A percentile compares a stretch with the other conserved stretches of the same genome.
These are phyloP conservation scores for Simplicillium aogashimaense DNA, from an alignment of 2,329 filamentous ascomycete species.

Conservation along the genomic window DNA sequence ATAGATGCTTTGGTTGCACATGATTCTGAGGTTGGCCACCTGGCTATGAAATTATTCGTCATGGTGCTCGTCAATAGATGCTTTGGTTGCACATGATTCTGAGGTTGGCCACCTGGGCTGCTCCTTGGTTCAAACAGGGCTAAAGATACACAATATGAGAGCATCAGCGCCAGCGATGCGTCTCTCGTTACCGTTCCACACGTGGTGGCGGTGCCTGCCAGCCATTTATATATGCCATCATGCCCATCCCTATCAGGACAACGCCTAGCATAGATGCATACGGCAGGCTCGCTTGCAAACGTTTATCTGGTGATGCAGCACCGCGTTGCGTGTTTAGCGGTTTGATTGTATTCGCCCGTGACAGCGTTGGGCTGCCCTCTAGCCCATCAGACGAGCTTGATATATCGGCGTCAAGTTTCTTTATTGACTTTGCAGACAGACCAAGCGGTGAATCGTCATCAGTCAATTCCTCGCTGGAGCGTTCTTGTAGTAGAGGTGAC, in stretches of 20 bases:
- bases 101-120: no score
- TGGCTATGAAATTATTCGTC: no score
- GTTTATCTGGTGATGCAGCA: constrained; percentile 30
- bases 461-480: background rate
- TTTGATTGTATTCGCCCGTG: constrained; percentile 39
- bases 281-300: constrained; percentile 47
- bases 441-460: constrained; percentile 8
- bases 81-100: no score
- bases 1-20: no score
- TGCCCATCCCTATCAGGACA: constrained; percentile 67
- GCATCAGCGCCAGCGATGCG: no score
- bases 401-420: background rate
- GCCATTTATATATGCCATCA: constrained; percentile 81
- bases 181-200: no score
- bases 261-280: constrained; percentile 78
- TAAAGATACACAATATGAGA: no score
- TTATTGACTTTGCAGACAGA: background rate
- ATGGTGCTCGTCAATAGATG: no score
- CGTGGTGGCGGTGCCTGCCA: constrained; percentile 45
- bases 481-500: background rate
- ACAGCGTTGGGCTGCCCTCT: constrained; percentile 31
- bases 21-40: no score
- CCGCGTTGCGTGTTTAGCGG: constrained; percentile 28
- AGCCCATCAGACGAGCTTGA: constrained; percentile 19
- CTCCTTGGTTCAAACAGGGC: no score